Evolutionary conservation across 2,329 filamentous ascomycete species (phyloP), one percentile per base, ranked within the genome.

Genomic region (Colletotrichum navitas): DNA sequence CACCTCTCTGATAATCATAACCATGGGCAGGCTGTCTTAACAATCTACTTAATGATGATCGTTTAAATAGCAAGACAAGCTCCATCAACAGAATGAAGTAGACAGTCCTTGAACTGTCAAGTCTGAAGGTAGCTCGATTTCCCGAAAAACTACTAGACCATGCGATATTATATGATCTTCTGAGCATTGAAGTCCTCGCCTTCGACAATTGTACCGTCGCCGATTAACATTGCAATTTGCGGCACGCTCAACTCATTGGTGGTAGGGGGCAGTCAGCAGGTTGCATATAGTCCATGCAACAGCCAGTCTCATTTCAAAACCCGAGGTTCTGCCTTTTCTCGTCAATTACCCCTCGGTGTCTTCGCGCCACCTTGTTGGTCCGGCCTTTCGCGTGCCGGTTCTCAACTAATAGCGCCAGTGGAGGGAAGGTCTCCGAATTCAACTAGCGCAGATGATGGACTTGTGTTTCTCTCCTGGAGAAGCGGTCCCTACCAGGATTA

Each of bases 401-500:
- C 26, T 29, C 21, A 14, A 21, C n/a, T 32, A n/a, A n/a, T n/a
- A 41, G 21, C 36, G 8, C 6, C 45, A 12, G 10, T 39, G 18
- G n/a, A 39, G 36, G 59, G 21, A 18, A 14, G 2, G 14, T 39
- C 24, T 18, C 10, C 14, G 8, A 14, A 12, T 18, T 39, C 29
- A 51, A 29, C 45, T 24, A 24, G 26, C 49, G 36, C 7, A 49
- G 56, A 16, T 36, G 5, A 71, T 71, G 56, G 68, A 71, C 4
- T 16, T 71, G 21, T 68, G 56, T 68, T 71, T 71, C 51, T 68
- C 51, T 29, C 43, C 47, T 24, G 68, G 63, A 5, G 43, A 58
- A n/a, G 58, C 68, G 10, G 41, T 71, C 45, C 64, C 68, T 36
- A 16, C 41, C 12, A 24, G 21, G 26, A 63, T 52, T 12, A 4